phyloP scores from a whole-genome alignment of 768 basidiomycete species.

The Piloderma croceum region DNA sequence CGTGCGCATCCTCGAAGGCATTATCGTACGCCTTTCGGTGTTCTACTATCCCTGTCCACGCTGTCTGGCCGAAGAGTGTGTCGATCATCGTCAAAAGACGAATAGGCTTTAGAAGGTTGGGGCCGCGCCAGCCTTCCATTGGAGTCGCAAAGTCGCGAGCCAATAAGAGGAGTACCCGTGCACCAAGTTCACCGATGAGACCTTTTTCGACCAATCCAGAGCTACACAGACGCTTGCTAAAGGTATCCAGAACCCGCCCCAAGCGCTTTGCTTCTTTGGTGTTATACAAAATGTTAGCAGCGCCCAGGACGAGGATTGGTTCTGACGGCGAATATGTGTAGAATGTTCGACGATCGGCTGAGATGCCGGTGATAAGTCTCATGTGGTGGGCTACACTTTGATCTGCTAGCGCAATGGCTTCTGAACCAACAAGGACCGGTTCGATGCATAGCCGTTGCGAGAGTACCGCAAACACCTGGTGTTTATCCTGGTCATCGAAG shows the following conservation, averaged over 20 bases:
- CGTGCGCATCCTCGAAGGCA: slow-evolving; percentile 9
- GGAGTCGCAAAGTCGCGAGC: too few species aligned
- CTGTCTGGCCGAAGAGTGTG: too few species aligned
- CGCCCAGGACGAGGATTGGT: slow-evolving; percentile 13
- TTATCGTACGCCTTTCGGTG: too few species aligned
- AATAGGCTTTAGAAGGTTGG: too few species aligned
- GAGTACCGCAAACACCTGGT: slow-evolving; percentile 15
- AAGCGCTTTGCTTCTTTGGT: slow-evolving; percentile 3
- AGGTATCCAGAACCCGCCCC: too few species aligned
- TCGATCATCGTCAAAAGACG: too few species aligned
- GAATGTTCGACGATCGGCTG: slow-evolving; percentile 7
- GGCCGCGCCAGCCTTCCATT: too few species aligned
- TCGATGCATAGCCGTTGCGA: slow-evolving; percentile 15
- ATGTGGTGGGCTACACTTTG: slow-evolving; percentile 15
- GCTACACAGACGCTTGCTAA: slow-evolving; percentile 9
- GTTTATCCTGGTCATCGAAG: too few species aligned
- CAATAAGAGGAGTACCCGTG: too few species aligned
- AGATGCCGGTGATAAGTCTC: slow-evolving; percentile 14
- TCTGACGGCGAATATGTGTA: slow-evolving; percentile 12
- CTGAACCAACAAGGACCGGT: slow-evolving; percentile 6
- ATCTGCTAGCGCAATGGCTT: slow-evolving; percentile 11
- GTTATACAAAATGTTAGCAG: slow-evolving; percentile 5
- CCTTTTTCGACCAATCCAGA: too few species aligned
- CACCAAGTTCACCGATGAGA: too few species aligned
- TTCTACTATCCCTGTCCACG: too few species aligned